Evolutionary conservation across 345 rosid genomes (phyloP), one percentile per base, ranked within the genome.

Genomic region (Eucalyptus caleyi): DNA sequence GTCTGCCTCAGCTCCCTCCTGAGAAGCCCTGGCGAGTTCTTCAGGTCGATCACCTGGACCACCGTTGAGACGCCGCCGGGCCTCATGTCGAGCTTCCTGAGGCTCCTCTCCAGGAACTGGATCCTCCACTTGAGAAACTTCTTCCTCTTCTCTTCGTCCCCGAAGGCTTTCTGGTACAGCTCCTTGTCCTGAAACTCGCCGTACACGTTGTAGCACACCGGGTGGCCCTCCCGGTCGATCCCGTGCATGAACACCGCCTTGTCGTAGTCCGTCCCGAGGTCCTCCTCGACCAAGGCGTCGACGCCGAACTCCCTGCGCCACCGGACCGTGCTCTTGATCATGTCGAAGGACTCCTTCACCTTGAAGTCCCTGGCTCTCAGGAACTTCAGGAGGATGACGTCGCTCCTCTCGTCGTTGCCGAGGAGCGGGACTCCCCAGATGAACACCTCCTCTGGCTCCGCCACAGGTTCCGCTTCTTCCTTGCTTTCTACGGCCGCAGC

Each of bases 301-400:
- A 96, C 95, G 53, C 92, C 92, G 81, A 95, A 96, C 26, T 95
- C 98, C 51, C 88, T 95, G 87, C 99, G 93, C 99, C 99, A 97
- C 19, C 89, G 90, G 44, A 93, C 88, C 1, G 99, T 95, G 94
- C 94, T 95, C 91, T 94, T 96, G 90, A 97, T 89, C 99, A 96
- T 97, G 5, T 91, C 86, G 50, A 95, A 92, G 12, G 99, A 96
- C 19, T 96, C 99, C 91, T 92, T 95, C 67, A 94, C 95, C 72
- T 96, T 96, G 95, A 96, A 97, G 88, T 97, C 99, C 47, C 99
- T 94, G 24, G 99, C 99, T 88, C 99, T 91, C 32, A 96, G 90
- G 92, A 96, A 96, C 53, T 97, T 96, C 77, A 97, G 90, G 27
- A 97, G 93, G 89, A 97, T 92, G 88, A 96, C 97, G 90, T 97